phyloP scores from a whole-genome alignment of 2,329 filamentous ascomycete species.

The Davidsoniella virescens region DNA sequence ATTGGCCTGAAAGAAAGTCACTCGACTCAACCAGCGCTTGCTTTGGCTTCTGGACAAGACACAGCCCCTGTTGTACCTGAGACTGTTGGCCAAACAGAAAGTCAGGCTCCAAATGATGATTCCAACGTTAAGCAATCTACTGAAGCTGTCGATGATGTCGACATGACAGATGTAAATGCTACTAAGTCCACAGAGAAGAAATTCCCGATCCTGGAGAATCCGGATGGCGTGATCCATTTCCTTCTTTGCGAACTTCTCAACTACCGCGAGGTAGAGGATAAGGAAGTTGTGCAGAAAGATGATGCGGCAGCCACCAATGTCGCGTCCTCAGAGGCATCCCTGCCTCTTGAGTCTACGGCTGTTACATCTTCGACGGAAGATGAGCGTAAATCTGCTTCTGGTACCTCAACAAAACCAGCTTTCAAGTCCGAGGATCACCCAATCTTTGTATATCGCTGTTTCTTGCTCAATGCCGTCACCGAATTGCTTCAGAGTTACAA shows the following conservation, averaged over 20 bases:
- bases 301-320: conserved; percentile 11
- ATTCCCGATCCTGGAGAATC: conserved; percentile 66
- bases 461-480: conserved; percentile 78
- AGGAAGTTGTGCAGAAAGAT: conserved; percentile 28
- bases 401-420: conserved; percentile 39
- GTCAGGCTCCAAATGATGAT: background rate
- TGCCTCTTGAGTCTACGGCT: conserved; percentile 18
- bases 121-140: conserved; percentile 42
- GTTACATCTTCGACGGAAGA: conserved; percentile 16
- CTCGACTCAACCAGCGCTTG: background rate
- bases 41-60: background rate
- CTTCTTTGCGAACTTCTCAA: conserved; percentile 81
- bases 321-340: background rate
- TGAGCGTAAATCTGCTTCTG: conserved; percentile 41
- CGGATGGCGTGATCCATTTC: conserved; percentile 90
- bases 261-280: conserved; percentile 85
- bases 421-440: conserved; percentile 91
- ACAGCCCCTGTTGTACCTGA: background rate
- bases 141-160: conserved; percentile 37
- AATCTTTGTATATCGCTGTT: conserved; percentile 92
- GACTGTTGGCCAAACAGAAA: background rate
- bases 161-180: conserved; percentile 37
- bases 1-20: conserved; percentile 10
- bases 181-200: conserved; percentile 60
- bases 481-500: conserved; percentile 88